Evolutionary conservation across 192 early-diverging fungal genomes (phyloP).

Genomic region (Coemansia reversa): DNA sequence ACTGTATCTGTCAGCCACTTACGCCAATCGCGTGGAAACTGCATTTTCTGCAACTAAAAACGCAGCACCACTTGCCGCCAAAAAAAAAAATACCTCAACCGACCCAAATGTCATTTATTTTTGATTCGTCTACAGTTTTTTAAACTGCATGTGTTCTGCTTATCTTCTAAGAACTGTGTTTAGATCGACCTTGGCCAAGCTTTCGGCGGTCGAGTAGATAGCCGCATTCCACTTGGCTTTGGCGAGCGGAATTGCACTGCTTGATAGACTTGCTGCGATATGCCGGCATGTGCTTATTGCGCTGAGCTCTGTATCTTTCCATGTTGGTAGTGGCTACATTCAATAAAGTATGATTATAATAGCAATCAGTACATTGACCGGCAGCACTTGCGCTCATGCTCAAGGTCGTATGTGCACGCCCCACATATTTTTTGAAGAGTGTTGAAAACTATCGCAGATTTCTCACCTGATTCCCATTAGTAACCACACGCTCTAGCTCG

Average conservation of each 20-base stretch:
- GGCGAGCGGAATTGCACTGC: constrained; percentile 40
- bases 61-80: too few species aligned
- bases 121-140: too few species aligned
- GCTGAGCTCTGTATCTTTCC: constrained; percentile 24
- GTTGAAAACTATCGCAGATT: not conserved
- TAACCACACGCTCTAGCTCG: constrained; percentile 20
- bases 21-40: too few species aligned
- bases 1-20: too few species aligned
- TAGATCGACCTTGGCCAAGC: constrained; percentile 19
- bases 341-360: not conserved
- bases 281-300: constrained; percentile 25
- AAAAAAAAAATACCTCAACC: too few species aligned
- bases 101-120: too few species aligned
- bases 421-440: not conserved
- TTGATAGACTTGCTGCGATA: constrained; percentile 28
- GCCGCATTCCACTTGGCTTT: constrained; percentile 44
- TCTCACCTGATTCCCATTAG: constrained; percentile 21
- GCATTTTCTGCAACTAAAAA: too few species aligned
- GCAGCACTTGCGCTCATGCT: not conserved
- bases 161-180: constrained; percentile 13
- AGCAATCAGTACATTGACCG: not conserved
- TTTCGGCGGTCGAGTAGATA: constrained; percentile 10
- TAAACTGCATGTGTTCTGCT: not conserved
- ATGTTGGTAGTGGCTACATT: constrained; percentile 16
- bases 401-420: not conserved